Conservation (phyloP, 169 alveolate genomes). For the Eimeria necatrix region DNA sequence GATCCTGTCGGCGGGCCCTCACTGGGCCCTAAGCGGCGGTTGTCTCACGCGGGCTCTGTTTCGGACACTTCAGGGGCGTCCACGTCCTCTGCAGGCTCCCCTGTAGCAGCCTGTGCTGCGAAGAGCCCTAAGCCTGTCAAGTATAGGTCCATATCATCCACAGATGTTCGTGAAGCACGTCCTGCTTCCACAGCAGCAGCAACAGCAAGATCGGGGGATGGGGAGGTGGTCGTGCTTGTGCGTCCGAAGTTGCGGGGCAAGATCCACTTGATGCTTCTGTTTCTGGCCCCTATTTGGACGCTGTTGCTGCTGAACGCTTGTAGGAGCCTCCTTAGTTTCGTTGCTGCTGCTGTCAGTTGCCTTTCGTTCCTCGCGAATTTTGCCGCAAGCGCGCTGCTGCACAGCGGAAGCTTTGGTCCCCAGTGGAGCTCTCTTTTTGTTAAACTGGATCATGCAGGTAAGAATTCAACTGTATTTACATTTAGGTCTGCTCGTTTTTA, state of each 20-base stretch:
- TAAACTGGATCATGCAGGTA: conserved; percentile 79
- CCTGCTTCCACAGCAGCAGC: neutral
- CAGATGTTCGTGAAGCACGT: neutral
- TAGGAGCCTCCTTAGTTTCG: conserved; percentile 56
- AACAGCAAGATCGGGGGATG: neutral
- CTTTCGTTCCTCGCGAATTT: conserved; percentile 61
- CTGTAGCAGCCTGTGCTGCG: neutral
- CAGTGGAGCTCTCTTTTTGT: conserved; percentile 43
- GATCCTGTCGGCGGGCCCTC: no score
- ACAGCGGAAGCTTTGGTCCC: conserved; percentile 65
- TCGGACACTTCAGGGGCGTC: neutral
- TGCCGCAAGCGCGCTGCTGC: conserved; percentile 76
- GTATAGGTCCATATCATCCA: conserved; percentile 18
- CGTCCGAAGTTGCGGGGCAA: conserved; percentile 80
- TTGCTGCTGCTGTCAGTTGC: conserved; percentile 75
- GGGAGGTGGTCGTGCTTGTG: conserved; percentile 16
- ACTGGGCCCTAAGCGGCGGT: neutral
- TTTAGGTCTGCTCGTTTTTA: no score
- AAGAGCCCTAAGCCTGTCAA: neutral
- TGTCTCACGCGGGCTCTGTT: neutral
- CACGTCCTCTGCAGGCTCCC: neutral
- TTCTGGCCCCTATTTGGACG: conserved; percentile 71
- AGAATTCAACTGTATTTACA: no score
- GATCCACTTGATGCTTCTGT: conserved; percentile 67
- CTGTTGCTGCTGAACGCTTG: conserved; percentile 63